phyloP scores from a whole-genome alignment of 805 yeast species.

The Teunomyces aglyptinius region DNA sequence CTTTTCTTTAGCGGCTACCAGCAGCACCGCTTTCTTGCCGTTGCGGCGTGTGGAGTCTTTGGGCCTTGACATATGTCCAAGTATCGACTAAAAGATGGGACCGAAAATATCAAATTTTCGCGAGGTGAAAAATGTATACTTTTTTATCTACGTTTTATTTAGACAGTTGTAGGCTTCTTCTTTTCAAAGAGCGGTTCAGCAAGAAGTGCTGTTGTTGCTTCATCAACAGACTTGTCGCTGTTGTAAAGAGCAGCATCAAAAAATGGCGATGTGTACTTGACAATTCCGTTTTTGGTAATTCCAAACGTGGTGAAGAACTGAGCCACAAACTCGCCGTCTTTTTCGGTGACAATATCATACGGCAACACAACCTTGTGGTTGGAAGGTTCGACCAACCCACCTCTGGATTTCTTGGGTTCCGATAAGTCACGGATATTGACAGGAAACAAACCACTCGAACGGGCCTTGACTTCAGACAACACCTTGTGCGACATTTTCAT shows the following conservation, averaged over 20 bases:
- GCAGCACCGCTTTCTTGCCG: not conserved
- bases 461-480: slow-evolving; percentile 64
- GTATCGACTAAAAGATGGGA: not conserved
- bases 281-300: slow-evolving; percentile 68
- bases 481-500: slow-evolving; percentile 68
- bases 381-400: slow-evolving; percentile 71
- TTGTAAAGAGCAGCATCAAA: slow-evolving; percentile 49
- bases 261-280: slow-evolving; percentile 58
- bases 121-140: not conserved
- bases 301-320: slow-evolving; percentile 77
- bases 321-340: slow-evolving; percentile 63
- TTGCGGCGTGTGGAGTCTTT: not conserved
- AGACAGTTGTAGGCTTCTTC: slow-evolving; percentile 29
- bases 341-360: slow-evolving; percentile 67
- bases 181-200: slow-evolving; percentile 48
- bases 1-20: not conserved
- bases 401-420: slow-evolving; percentile 68
- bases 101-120: not conserved
- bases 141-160: no score
- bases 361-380: slow-evolving; percentile 66
- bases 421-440: slow-evolving; percentile 62
- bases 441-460: slow-evolving; percentile 63
- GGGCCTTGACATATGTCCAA: not conserved
- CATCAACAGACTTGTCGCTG: slow-evolving; percentile 56
- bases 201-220: slow-evolving; percentile 45